Percentiles rank a stretch among this genome's conserved stretches.
Evolutionary conservation across 2,329 filamentous ascomycete genomes (phyloP).

Genomic region (Pseudocercospora musae): DNA sequence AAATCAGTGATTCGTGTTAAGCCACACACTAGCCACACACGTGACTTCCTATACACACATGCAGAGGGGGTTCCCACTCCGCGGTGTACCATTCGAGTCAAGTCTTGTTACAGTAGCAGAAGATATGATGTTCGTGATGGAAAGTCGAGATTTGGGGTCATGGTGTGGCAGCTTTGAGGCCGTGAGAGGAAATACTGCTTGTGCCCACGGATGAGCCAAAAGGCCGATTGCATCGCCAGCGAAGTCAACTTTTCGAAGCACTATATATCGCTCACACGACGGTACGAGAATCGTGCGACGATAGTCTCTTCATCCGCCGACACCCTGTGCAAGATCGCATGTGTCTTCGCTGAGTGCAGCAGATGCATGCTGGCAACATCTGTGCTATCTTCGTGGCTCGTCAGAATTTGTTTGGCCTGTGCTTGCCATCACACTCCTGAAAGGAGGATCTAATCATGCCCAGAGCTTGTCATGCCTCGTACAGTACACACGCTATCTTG

Average conservation of each 20-base stretch:
- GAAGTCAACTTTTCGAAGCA: too few relatives aligned
- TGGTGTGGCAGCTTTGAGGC: not conserved
- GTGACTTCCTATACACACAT: too few relatives aligned
- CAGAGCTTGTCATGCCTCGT: not conserved
- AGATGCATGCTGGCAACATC: not conserved
- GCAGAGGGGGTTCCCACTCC: not conserved
- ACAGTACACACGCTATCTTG: slow-evolving; percentile 25
- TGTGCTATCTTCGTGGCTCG: not conserved
- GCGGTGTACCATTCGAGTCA: not conserved
- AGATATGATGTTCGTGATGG: too few relatives aligned
- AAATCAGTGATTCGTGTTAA: too few relatives aligned
- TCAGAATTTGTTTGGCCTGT: not conserved
- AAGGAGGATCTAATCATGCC: not conserved
- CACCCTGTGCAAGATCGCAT: not conserved
- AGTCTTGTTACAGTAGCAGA: not conserved
- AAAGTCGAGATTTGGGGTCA: not conserved
- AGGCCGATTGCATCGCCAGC: too few relatives aligned
- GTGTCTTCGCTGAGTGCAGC: not conserved
- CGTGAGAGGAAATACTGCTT: not conserved
- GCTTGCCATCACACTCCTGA: not conserved
- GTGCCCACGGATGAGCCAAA: not conserved
- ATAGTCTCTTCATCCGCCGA: not conserved
- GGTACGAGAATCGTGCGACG: not conserved
- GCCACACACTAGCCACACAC: too few relatives aligned
- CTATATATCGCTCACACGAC: not conserved